These are phyloP conservation scores for Zygoascus biomembranicola DNA, from an alignment of 805 yeast species.

Conservation along the genomic window DNA sequence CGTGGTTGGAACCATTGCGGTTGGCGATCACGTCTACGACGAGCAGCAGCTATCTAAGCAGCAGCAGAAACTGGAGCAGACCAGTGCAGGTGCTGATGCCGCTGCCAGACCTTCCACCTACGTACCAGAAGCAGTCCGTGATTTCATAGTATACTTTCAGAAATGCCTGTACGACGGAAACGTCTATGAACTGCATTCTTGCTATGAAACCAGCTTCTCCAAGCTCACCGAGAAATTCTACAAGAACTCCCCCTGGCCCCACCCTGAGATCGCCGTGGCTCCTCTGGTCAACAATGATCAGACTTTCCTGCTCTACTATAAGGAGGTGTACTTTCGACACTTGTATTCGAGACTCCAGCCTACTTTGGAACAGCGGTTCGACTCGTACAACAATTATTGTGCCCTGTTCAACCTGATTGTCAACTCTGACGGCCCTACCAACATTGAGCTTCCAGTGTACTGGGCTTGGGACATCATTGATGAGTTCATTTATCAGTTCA, in stretches of 20 bases:
- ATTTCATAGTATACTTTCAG: conserved; percentile 37
- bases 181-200: conserved; percentile 35
- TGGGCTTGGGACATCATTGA: conserved; percentile 49
- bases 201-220: conserved; percentile 39
- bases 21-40: conserved; percentile 22
- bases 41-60: conserved; percentile 27
- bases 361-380: conserved; percentile 37
- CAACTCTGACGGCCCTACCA: conserved; percentile 37
- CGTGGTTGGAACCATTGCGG: conserved; percentile 16
- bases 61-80: conserved; percentile 22
- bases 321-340: conserved; percentile 44
- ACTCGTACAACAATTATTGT: conserved; percentile 43
- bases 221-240: conserved; percentile 39
- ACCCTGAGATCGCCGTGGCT: conserved; percentile 35
- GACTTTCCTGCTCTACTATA: conserved; percentile 38
- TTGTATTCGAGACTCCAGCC: conserved; percentile 38
- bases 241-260: conserved; percentile 39
- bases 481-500: conserved; percentile 45
- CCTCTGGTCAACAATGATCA: conserved; percentile 39
- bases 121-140: conserved; percentile 38
- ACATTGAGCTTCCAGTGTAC: conserved; percentile 39
- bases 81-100: conserved; percentile 5
- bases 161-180: conserved; percentile 35
- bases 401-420: conserved; percentile 38
- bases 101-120: conserved; percentile 16